These are phyloP conservation scores for Clausena lansium DNA, from an alignment of 345 rosid genomes.

Conservation along the genomic window DNA sequence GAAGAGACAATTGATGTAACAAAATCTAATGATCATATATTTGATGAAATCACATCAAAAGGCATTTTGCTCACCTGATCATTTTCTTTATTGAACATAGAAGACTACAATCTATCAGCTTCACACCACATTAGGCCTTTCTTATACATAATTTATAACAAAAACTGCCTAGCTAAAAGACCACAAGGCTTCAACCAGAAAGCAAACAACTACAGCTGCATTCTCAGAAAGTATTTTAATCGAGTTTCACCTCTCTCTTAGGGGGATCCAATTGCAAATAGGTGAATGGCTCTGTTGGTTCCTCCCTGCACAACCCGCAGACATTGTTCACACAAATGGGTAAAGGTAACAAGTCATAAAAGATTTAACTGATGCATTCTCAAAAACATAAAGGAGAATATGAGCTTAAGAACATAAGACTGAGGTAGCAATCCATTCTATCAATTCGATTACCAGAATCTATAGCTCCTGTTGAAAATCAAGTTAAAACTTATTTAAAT, in stretches of 20 bases:
- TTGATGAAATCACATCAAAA: not conserved
- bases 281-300: conserved; percentile 81
- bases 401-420: not conserved
- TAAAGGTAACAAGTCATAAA: not conserved
- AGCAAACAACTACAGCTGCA: not conserved
- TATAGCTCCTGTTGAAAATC: conserved; percentile 4
- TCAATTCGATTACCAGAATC: not conserved
- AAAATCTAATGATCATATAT: not conserved
- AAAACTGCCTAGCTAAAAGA: not conserved
- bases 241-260: conserved; percentile 64
- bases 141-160: not conserved
- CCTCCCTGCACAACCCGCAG: conserved; percentile 63
- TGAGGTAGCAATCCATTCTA: not conserved
- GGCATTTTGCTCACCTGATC: not conserved
- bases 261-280: conserved; percentile 84
- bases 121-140: not conserved
- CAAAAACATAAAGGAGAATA: not conserved
- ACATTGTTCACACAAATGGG: not conserved
- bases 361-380: not conserved
- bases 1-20: not conserved
- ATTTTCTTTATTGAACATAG: conserved; percentile 3
- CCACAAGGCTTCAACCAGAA: not conserved
- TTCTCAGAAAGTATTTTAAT: conserved; percentile 24
- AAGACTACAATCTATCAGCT: not conserved
- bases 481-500: not conserved